phyloP scores from a whole-genome alignment of 148 eudicot genomes.

The Pharnaceum exiguum region DNA sequence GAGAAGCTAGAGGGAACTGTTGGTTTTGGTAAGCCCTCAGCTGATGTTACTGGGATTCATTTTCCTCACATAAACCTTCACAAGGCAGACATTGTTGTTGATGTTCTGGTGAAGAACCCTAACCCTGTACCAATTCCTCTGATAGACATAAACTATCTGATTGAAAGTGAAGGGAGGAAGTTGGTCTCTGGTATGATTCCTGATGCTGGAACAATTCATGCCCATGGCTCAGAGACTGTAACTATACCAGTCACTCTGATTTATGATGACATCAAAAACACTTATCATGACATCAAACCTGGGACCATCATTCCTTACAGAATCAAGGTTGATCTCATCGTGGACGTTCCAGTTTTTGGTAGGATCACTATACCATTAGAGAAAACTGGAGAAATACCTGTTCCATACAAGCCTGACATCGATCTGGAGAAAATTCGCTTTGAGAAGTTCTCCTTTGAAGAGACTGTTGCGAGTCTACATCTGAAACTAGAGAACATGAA shows the following conservation, averaged over 20 bases:
- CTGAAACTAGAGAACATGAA: conserved; percentile 84
- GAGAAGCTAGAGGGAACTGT: conserved; percentile 88
- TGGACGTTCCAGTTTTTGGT: conserved; percentile 88
- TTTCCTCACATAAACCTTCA: conserved; percentile 65
- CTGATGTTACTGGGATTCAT: conserved; percentile 72
- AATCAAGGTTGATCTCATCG: conserved; percentile 75
- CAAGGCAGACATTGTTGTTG: conserved; percentile 77
- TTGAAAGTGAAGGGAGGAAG: conserved; percentile 91
- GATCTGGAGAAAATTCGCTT: conserved; percentile 86
- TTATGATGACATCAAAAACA: conserved; percentile 77
- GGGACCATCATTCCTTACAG: conserved; percentile 88
- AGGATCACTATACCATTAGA: conserved; percentile 86
- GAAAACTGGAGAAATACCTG: conserved; percentile 88
- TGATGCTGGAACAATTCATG: conserved; percentile 89
- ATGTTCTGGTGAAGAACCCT: conserved; percentile 86
- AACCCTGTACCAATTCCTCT: conserved; percentile 94
- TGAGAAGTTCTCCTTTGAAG: conserved; percentile 79
- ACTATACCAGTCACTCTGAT: conserved; percentile 71
- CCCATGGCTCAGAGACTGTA: conserved; percentile 92
- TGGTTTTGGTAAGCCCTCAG: conserved; percentile 91
- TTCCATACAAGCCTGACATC: conserved; percentile 91
- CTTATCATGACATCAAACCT: conserved; percentile 68
- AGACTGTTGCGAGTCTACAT: conserved; percentile 75
- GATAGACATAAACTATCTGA: conserved; percentile 76
- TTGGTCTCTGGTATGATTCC: conserved; percentile 89